Conservation (phyloP, 2,329 filamentous ascomycete genomes). For the Colletotrichum orchidophilum region DNA sequence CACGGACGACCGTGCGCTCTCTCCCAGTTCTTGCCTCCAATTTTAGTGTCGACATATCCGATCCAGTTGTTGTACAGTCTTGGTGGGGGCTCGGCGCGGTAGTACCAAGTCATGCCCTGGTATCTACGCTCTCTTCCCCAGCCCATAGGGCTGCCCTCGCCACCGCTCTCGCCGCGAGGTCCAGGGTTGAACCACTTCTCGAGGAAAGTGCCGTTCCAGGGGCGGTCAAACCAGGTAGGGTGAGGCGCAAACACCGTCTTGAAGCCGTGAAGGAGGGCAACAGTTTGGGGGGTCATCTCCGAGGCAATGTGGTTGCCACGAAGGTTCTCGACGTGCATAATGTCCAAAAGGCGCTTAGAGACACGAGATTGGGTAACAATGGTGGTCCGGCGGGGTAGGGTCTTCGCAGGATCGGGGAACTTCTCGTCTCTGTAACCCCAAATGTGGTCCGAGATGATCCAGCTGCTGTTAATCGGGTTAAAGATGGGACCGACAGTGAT, state of each 20-base stretch:
- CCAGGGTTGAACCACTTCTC: constrained; percentile 70
- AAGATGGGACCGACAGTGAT: constrained; percentile 84
- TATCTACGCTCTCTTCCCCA: constrained; percentile 68
- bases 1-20: constrained; percentile 64
- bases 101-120: constrained; percentile 70
- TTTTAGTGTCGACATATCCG: constrained; percentile 64
- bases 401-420: constrained; percentile 57
- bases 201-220: constrained; percentile 68
- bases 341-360: constrained; percentile 75
- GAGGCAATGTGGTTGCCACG: constrained; percentile 80
- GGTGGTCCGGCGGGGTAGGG: constrained; percentile 77
- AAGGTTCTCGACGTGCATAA: constrained; percentile 82
- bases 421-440: constrained; percentile 69
- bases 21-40: constrained; percentile 67
- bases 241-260: constrained; percentile 84
- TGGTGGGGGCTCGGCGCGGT: constrained; percentile 64
- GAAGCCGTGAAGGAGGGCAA: constrained; percentile 79
- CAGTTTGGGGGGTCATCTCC: constrained; percentile 81
- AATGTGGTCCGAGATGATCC: constrained; percentile 75
- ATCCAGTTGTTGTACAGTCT: constrained; percentile 71
- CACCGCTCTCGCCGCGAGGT: constrained; percentile 62
- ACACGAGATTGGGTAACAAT: constrained; percentile 81
- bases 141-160: constrained; percentile 65
- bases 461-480: constrained; percentile 76
- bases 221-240: constrained; percentile 81